Percentiles rank a stretch among this genome's conserved stretches.
phyloP scores from a whole-genome alignment of 169 alveolate genomes.

The Fabrea salina region DNA sequence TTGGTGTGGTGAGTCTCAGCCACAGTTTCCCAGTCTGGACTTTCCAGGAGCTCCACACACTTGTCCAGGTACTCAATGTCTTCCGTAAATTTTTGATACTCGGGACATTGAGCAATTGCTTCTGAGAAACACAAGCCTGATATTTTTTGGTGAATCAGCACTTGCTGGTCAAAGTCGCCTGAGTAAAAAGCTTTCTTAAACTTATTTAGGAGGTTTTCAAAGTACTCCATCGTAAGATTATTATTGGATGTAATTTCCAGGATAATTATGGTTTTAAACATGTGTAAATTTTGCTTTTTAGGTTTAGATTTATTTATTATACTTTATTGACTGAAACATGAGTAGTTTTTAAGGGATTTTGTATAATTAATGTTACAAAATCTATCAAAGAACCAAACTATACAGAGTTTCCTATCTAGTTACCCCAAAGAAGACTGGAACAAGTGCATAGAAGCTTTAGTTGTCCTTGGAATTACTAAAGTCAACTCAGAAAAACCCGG shows the following conservation, averaged over 20 bases:
- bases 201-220: background rate
- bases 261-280: too few species aligned
- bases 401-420: background rate
- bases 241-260: too few species aligned
- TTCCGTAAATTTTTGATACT: slow-evolving; percentile 9
- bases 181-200: background rate
- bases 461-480: background rate
- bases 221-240: too few species aligned
- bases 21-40: background rate
- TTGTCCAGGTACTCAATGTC: background rate
- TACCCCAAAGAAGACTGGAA: slow-evolving; percentile 23
- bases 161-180: background rate
- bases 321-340: too few species aligned
- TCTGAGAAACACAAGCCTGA: background rate
- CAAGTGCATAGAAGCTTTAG: slow-evolving; percentile 8
- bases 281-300: too few species aligned
- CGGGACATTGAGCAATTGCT: background rate
- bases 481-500: too few species aligned
- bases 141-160: background rate
- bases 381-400: background rate
- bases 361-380: slow-evolving; percentile 17
- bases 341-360: too few species aligned
- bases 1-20: background rate
- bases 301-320: too few species aligned
- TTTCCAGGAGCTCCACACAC: background rate